Percentiles rank a stretch among this genome's conserved stretches.
Evolutionary conservation across 2,329 filamentous ascomycete species (phyloP).

Genomic region (Colletotrichum horii): DNA sequence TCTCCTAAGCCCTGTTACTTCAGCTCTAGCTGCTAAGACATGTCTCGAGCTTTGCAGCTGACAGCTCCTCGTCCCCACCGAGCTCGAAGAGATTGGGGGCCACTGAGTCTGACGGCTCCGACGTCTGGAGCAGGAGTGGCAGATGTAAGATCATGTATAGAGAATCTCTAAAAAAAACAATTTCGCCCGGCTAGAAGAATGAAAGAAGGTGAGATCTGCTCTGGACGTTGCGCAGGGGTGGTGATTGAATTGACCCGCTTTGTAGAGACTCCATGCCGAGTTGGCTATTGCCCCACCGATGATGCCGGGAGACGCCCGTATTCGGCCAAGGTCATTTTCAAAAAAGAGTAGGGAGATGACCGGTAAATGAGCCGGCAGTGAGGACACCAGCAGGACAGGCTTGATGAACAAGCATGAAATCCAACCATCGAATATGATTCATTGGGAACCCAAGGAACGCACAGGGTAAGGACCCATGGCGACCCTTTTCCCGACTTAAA

Average conservation of each 20-base stretch:
- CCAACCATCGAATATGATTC: rapidly evolving
- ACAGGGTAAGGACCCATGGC: rapidly evolving
- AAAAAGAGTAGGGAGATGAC: neutral
- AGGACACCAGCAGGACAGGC: neutral
- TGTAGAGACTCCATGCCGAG: neutral
- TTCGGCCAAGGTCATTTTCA: rapidly evolving
- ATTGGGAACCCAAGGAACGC: neutral
- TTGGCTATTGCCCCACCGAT: neutral
- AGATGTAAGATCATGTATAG: neutral
- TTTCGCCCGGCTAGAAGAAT: neutral
- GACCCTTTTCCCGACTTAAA: neutral
- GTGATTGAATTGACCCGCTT: neutral
- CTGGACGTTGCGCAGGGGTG: neutral
- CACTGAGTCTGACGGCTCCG: rapidly evolving
- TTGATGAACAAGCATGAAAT: neutral
- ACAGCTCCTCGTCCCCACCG: neutral
- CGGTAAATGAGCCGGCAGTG: neutral
- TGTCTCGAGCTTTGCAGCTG: neutral
- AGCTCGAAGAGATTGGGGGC: neutral
- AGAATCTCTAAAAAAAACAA: rapidly evolving
- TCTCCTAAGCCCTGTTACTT: neutral
- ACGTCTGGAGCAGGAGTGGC: neutral
- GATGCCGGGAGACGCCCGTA: neutral
- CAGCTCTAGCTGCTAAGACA: neutral
- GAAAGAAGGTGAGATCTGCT: rapidly evolving